Evolutionary conservation across 768 basidiomycete species (phyloP), one percentile per base, ranked within the genome.

Genomic region (Lyophyllum decastes): DNA sequence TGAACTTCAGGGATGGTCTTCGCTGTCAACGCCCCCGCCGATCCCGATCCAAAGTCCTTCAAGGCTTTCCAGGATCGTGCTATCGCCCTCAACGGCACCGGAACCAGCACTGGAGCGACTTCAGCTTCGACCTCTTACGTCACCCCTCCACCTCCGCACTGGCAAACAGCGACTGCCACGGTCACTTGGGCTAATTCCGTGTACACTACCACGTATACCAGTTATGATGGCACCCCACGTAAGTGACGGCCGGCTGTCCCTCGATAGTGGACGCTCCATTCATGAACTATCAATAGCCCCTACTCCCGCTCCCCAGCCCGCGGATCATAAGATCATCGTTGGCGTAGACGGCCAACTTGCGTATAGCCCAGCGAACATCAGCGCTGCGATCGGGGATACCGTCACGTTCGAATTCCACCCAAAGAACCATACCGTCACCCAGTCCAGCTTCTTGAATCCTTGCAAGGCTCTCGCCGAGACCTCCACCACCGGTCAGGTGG

Each of bases 21-120:
- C 66, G 85, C 85, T 2, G 75, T 87, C 68, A 88, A 88, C 69
- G 78, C 86, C 1, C 81, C 80, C 2, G 70, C 67, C 0, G 71
- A 72, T 17, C 64, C 66, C 8, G 61, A 65, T 11, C 66, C 71
- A 16, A 64, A 73, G 60, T 78, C 82, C 7, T 85, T 86, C 68
- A 61, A 69, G 7, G 77, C 76, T 8, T 86, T 85, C 75, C 70
- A 82, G 60, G 74, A 75, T 11, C 70, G 73, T 10, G 84, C 83
- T 0, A 78, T 76, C 58, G 76, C 70, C 19, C 67, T 63, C 27
- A 72, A 71, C 49, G 72, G 73, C 22, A 72, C 72, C 2, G 57
- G 60, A 7, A 50, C 70, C 48, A 30, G 33, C 4, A 33, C 40
- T 16, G 8, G 35, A 2, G 35, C 61, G 30, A 49, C 63, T 3